phyloP scores from a whole-genome alignment of 2,329 filamentous ascomycete genomes.

The Nakataea oryzae region DNA sequence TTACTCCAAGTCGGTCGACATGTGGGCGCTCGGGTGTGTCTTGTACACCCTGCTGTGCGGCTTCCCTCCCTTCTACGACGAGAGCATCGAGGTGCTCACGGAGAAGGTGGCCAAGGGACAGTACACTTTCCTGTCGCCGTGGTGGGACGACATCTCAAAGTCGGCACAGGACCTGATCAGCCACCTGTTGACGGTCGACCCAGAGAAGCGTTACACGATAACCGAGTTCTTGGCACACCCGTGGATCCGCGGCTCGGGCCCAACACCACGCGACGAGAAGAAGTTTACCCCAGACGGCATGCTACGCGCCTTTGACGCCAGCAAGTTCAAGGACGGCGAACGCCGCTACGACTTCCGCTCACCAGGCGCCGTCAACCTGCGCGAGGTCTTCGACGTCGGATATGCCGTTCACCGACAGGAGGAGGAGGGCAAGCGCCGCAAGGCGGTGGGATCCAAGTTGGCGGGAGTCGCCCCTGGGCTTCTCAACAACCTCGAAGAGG shows the following conservation, averaged over 20 bases:
- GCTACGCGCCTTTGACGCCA: conserved; percentile 47
- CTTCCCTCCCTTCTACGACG: conserved; percentile 97
- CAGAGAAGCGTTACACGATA: conserved; percentile 90
- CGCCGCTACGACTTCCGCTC: conserved; percentile 87
- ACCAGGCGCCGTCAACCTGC: conserved; percentile 85
- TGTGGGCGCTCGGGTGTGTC: conserved; percentile 97
- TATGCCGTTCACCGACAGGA: conserved; percentile 96
- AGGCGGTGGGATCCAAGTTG: conserved; percentile 67
- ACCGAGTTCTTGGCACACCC: conserved; percentile 88
- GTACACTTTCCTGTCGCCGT: conserved; percentile 94
- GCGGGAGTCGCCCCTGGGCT: conserved; percentile 46
- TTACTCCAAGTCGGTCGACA: conserved; percentile 97
- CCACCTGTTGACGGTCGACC: conserved; percentile 88
- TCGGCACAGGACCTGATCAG: conserved; percentile 89
- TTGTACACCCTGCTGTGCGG: conserved; percentile 94
- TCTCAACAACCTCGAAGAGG: conserved; percentile 61
- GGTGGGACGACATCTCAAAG: conserved; percentile 98
- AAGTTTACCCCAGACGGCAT: conserved; percentile 30
- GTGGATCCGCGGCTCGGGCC: conserved; percentile 67
- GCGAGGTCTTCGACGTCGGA: conserved; percentile 96
- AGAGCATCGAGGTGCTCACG: conserved; percentile 92
- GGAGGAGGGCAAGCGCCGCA: conserved; percentile 86
- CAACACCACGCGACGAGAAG: conserved; percentile 48
- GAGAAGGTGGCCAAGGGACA: conserved; percentile 96
- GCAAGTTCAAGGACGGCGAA: conserved; percentile 44